These are phyloP conservation scores for Aethionema arabicum DNA, from an alignment of 345 rosid genomes.

Conservation along the genomic window DNA sequence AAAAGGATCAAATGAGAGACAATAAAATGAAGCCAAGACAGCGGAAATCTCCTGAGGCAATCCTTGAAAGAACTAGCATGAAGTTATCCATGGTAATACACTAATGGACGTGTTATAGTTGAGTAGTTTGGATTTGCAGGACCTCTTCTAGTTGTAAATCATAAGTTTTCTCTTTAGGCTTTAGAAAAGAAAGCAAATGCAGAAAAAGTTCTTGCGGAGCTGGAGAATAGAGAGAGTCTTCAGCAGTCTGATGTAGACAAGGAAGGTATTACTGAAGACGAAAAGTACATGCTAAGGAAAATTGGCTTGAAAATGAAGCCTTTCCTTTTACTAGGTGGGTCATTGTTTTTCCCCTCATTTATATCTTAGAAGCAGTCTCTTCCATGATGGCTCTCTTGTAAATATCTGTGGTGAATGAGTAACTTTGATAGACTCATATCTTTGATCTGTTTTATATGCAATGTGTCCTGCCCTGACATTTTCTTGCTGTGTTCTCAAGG, in stretches of 20 bases:
- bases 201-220: constrained; percentile 64
- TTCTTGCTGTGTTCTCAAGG: constrained; percentile 52
- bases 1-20: constrained; percentile 30
- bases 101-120: constrained; percentile 28
- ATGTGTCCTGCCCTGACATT: not conserved
- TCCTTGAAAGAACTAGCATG: constrained; percentile 52
- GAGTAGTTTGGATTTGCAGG: constrained; percentile 15
- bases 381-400: constrained; percentile 13
- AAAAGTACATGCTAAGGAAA: constrained; percentile 88
- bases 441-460: constrained; percentile 16
- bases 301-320: constrained; percentile 94
- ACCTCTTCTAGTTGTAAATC: constrained; percentile 20
- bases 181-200: constrained; percentile 81
- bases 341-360: constrained; percentile 15
- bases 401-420: constrained; percentile 1
- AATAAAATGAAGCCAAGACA: constrained; percentile 37
- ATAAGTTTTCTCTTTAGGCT: constrained; percentile 46
- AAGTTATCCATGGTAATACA: constrained; percentile 70
- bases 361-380: constrained; percentile 8
- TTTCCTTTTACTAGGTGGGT: constrained; percentile 82
- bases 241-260: constrained; percentile 62
- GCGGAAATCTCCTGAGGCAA: constrained; percentile 46
- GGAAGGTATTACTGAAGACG: constrained; percentile 85
- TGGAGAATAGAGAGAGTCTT: constrained; percentile 48
- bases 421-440: constrained; percentile 15